Conservation (phyloP, 441 rosid genomes). For the Euphorbia celastroides region DNA sequence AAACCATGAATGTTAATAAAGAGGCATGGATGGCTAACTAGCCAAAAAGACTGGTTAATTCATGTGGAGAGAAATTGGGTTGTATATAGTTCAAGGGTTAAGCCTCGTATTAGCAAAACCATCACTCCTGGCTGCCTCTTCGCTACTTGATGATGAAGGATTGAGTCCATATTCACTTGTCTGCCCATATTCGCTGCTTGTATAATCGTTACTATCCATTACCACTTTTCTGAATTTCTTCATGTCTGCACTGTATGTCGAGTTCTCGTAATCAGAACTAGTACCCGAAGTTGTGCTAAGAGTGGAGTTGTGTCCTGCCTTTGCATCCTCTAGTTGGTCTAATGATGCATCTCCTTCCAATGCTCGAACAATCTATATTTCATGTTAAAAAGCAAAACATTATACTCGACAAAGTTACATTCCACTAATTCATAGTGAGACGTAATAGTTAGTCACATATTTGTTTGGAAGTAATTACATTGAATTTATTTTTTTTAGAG, state of each 20-base stretch:
- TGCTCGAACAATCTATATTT: conserved; percentile 69
- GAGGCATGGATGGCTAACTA: neutral
- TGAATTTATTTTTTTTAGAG: too few species aligned
- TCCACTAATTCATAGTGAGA: too few species aligned
- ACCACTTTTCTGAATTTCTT: conserved; percentile 42
- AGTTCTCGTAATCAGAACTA: conserved; percentile 34
- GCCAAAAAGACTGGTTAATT: neutral
- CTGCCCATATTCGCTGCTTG: conserved; percentile 55
- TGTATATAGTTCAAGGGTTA: conserved; percentile 8
- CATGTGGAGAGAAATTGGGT: neutral
- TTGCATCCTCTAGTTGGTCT: conserved; percentile 54
- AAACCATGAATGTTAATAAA: neutral
- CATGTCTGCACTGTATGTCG: conserved; percentile 44
- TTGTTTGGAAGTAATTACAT: too few species aligned
- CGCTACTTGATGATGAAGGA: conserved; percentile 55
- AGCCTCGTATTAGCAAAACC: conserved; percentile 6
- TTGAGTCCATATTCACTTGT: conserved; percentile 57
- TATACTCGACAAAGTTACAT: too few species aligned
- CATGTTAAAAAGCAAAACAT: neutral
- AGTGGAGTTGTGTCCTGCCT: conserved; percentile 27
- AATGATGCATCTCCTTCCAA: conserved; percentile 67
- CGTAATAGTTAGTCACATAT: too few species aligned
- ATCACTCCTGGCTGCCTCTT: conserved; percentile 4
- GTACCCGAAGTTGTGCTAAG: conserved; percentile 23
- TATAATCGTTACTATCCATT: conserved; percentile 36